Evolutionary conservation across 176 grass and related monocot species (phyloP).

Genomic region (Metroxylon sagu): DNA sequence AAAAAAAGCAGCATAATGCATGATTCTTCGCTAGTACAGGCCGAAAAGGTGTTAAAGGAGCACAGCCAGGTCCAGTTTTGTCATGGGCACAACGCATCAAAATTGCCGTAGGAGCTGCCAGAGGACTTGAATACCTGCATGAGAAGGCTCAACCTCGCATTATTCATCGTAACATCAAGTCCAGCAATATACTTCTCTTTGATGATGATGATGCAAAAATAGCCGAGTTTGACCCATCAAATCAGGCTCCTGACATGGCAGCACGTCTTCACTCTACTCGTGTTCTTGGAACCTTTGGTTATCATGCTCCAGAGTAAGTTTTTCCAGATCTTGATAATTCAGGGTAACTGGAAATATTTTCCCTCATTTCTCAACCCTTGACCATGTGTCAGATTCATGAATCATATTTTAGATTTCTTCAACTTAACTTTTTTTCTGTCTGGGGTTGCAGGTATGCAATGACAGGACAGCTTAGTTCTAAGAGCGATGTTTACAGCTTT

Average conservation of each 20-base stretch:
- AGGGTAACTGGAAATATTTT: no score
- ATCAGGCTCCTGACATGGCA: conserved; percentile 83
- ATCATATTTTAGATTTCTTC: no score
- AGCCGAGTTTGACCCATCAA: conserved; percentile 75
- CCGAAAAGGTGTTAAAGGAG: conserved; percentile 76
- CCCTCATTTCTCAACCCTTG: no score
- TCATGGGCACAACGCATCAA: conserved; percentile 69
- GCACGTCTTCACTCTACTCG: conserved; percentile 83
- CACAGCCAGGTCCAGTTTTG: conserved; percentile 68
- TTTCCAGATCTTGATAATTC: no score
- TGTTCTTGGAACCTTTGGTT: conserved; percentile 81
- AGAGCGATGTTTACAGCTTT: conserved; percentile 80
- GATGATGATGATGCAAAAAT: conserved; percentile 74
- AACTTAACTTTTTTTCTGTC: no score
- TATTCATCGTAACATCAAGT: conserved; percentile 78
- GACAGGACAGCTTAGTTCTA: conserved; percentile 79
- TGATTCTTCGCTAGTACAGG: conserved; percentile 19
- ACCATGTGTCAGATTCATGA: no score
- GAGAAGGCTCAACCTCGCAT: conserved; percentile 75
- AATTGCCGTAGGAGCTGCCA: conserved; percentile 74
- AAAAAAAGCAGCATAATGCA: no score
- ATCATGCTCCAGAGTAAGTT: conserved; percentile 84
- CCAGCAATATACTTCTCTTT: conserved; percentile 80
- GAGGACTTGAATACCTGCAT: conserved; percentile 75
- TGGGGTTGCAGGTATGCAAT: conserved; percentile 54